These are phyloP conservation scores for Sarocladium strictum DNA, from an alignment of 2,329 filamentous ascomycete genomes.

Conservation along the genomic window DNA sequence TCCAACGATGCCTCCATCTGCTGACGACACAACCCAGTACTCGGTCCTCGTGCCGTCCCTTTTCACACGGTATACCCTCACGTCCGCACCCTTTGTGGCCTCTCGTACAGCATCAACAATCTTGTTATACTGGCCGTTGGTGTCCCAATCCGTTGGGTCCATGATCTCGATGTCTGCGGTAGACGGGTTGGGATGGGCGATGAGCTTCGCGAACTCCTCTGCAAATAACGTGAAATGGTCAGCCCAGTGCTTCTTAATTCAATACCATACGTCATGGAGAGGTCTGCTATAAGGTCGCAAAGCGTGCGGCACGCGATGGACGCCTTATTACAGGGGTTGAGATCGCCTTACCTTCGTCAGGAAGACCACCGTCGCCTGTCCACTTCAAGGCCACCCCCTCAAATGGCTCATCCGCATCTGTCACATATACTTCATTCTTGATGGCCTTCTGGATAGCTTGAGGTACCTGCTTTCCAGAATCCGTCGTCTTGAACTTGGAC, in stretches of 20 bases:
- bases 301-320: no score
- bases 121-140: conserved; percentile 60
- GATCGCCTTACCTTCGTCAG: conserved; percentile 51
- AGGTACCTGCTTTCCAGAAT: conserved; percentile 55
- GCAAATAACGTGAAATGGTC: conserved; percentile 2
- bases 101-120: conserved; percentile 64
- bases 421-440: conserved; percentile 61
- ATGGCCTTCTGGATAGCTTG: conserved; percentile 43
- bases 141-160: conserved; percentile 67
- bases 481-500: conserved; percentile 40
- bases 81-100: conserved; percentile 57
- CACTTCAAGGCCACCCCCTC: conserved; percentile 66
- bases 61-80: conserved; percentile 68
- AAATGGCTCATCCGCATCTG: conserved; percentile 83
- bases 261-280: no score
- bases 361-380: conserved; percentile 44
- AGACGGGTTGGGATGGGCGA: conserved; percentile 49
- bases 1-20: conserved; percentile 62
- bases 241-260: no score
- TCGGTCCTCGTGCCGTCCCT: conserved; percentile 60
- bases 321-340: no score
- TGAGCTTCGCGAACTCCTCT: conserved; percentile 67
- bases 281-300: no score
- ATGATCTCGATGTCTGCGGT: conserved; percentile 58
- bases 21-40: conserved; percentile 72